Conservation (phyloP, 352 stramenopile genomes). For the Halophytophthora polymorphica region DNA sequence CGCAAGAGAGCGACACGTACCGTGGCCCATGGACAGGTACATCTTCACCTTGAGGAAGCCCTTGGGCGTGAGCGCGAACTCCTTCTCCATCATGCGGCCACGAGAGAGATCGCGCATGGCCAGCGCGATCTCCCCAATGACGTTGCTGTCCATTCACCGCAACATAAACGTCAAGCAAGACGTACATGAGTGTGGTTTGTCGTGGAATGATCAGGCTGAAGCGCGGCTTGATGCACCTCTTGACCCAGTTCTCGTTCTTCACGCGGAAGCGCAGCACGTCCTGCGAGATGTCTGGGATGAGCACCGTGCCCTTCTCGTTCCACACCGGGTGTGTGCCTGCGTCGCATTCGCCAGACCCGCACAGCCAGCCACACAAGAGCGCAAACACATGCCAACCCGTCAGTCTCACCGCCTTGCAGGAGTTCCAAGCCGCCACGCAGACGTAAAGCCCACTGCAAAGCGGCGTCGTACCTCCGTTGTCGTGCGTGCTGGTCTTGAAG, state of each 20-base stretch:
- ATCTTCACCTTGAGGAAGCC: conserved; percentile 66
- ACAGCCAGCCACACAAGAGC: conserved; percentile 1
- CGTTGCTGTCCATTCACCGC: conserved; percentile 34
- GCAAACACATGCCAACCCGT: background rate
- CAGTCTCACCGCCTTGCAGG: background rate
- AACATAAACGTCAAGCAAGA: conserved; percentile 2
- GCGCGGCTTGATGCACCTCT: conserved; percentile 40
- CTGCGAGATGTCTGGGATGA: conserved; percentile 63
- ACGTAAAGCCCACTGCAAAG: background rate
- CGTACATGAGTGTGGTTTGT: background rate
- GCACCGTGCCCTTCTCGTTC: conserved; percentile 73
- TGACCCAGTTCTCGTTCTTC: conserved; percentile 79
- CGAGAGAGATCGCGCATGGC: conserved; percentile 66
- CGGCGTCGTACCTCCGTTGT: conserved; percentile 49
- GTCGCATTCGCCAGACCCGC: conserved; percentile 1
- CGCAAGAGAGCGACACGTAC: conserved; percentile 21
- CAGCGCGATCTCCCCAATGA: conserved; percentile 70
- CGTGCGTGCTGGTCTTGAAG: conserved; percentile 73
- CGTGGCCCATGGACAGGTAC: conserved; percentile 68
- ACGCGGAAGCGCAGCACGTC: conserved; percentile 69
- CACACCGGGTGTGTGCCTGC: conserved; percentile 57
- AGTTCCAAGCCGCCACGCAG: too few species aligned
- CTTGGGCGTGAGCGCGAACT: conserved; percentile 69
- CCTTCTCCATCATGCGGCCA: conserved; percentile 75
- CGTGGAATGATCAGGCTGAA: background rate